Base-by-base conservation (phyloP, 2,329 filamentous ascomycete genomes). In the Nannizzia gypsea region DNA sequence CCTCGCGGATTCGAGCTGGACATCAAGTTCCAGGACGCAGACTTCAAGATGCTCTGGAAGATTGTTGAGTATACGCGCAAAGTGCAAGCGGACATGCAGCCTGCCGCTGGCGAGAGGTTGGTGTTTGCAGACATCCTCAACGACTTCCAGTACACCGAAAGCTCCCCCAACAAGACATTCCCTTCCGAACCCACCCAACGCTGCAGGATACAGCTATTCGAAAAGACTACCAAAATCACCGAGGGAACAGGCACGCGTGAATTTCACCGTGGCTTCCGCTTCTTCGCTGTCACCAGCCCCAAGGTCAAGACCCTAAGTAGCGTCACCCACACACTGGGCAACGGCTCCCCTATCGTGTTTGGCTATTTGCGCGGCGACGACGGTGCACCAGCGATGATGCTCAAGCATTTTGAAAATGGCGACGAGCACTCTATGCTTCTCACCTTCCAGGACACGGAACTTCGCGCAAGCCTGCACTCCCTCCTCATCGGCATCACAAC, bases 41-140 rank as follows among this genome's bases (percentile, higher is more conserved):
- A 95, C 68, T 95, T 88, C 74, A 83, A 85, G 63, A 84, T 82
- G 63, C 74, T 95, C 9, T 91, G 86, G 83, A 87, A 84, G 66
- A 89, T 95, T 72, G 89, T 90, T 64, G 89, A 95, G 62, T 92
- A 95, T 70, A 89, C 87, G 26, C 82, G 81, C 64, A 89, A 88
- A 67, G 83, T 92, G 1, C 86, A 90, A 67, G 79, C 80, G 26
- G 88, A 83, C 57, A 77, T 95, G 46, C 83, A 83, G 38, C 83
- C 85, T 5, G 81, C 83, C 44, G 78, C 79, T 31, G 87, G 89
- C 58, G 91, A 96, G 73, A 78, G 77, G 1, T 73, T 87, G 60
- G 78, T 87, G 1, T 90, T 89, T 69, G 83, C 86, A 66, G 80
- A 83, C 6, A 84, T 82, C 1, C 75, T 96, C 6, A 83, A 83